Evolutionary conservation across 768 basidiomycete species (phyloP).

Genomic region (Suillus cothurnatus): DNA sequence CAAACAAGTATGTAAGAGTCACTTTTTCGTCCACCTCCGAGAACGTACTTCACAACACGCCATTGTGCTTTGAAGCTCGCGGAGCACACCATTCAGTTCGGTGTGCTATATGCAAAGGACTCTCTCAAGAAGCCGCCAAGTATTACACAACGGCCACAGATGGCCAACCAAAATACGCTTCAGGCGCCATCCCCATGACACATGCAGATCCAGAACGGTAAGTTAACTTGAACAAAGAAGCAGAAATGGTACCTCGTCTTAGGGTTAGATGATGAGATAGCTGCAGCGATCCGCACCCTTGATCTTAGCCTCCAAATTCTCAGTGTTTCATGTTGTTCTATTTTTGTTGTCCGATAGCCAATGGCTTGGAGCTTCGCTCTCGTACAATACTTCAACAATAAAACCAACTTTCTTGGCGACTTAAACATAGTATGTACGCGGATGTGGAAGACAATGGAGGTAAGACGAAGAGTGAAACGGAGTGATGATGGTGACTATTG

Average conservation of each 20-base stretch:
- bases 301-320: conserved; percentile 68
- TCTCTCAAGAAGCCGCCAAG: conserved; percentile 55
- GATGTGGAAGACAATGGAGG: too few species aligned
- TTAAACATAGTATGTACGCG: background rate
- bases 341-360: background rate
- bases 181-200: conserved; percentile 83
- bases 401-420: background rate
- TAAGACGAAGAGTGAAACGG: too few species aligned
- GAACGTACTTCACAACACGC: background rate
- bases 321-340: conserved; percentile 46
- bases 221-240: conserved; percentile 12
- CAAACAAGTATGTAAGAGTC: conserved; percentile 53
- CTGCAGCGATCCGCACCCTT: conserved; percentile 83
- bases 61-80: conserved; percentile 83
- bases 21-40: background rate
- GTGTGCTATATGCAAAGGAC: conserved; percentile 77
- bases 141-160: conserved; percentile 51
- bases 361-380: background rate
- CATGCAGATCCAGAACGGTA: conserved; percentile 86
- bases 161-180: conserved; percentile 69
- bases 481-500: background rate
- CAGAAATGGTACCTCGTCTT: background rate
- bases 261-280: conserved; percentile 68
- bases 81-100: conserved; percentile 91
- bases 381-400: background rate